Evolutionary conservation across 2,329 filamentous ascomycete genomes (phyloP), one percentile per base, ranked within the genome.

Genomic region (Penicillium griseofulvum): DNA sequence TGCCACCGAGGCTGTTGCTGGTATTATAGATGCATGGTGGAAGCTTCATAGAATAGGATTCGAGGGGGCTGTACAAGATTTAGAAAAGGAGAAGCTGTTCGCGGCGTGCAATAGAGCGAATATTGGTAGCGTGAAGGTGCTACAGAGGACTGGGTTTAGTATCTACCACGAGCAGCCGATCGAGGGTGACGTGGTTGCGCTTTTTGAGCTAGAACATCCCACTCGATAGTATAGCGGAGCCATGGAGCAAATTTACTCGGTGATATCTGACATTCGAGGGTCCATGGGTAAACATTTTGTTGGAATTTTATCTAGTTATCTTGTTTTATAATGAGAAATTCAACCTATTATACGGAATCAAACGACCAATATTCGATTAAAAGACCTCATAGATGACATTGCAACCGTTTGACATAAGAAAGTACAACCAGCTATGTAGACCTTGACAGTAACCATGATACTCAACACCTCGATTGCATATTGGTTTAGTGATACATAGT

Each of bases 1-100:
- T 31, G 53, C 56, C 26, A 66, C 55, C 11, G 66, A 68, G 56
- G 66, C 65, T 5, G 57, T 65, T n/a, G 37, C 47, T 33, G 62
- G 54, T 4, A 43, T 67, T 12, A 46, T 67, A 14, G 54, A 63
- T 43, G 57, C 56, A 3, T 68, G 65, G 64, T 68, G 65, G 64
- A 60, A 57, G 5, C 57, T 68, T 7, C 39, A 39, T 2, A 26
- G 42, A 17, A 6, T 38, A 3, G 33, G 5, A 9, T 26, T 22
- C 2, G 7, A 34, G 4, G 19, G 19, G 43, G 12, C 4, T 22
- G n/a, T 10, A 19, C 16, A 5, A 11, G 34, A 7, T 9, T 10
- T 19, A 7, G 8, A 37, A 3, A 42, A 11, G 10, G 64, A 66
- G 47, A 60, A 47, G 37, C 34, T 66, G 12, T 66, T 57, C 47